A percentile compares a stretch with the other conserved stretches of the same genome.
Evolutionary conservation across 257 asterid genomes (phyloP).

Genomic region (Solanum verrucosum): DNA sequence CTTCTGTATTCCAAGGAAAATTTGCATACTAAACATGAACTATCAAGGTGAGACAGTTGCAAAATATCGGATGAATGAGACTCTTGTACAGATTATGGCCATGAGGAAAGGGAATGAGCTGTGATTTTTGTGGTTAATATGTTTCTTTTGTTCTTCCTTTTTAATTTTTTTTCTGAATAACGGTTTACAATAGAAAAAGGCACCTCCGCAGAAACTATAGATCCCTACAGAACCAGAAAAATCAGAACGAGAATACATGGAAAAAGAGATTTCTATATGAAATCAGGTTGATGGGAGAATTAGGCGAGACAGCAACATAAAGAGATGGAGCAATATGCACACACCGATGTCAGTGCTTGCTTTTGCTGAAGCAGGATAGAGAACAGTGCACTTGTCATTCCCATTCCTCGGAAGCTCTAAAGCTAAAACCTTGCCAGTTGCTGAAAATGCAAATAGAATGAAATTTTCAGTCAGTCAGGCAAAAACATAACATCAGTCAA

Average conservation of each 20-base stretch:
- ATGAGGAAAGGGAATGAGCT: neutral
- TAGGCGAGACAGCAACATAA: neutral
- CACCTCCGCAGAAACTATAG: neutral
- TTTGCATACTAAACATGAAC: neutral
- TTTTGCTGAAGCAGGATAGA: slow-evolving; percentile 98
- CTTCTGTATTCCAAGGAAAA: neutral
- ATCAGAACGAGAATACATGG: neutral
- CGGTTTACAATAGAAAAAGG: neutral
- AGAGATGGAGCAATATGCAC: slow-evolving; percentile 2
- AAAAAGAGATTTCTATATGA: neutral
- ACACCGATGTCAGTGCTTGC: slow-evolving; percentile 84
- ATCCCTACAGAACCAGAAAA: neutral
- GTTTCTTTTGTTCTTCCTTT: neutral
- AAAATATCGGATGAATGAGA: neutral
- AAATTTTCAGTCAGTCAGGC: neutral
- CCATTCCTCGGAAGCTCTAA: slow-evolving; percentile 72
- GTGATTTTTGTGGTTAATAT: neutral
- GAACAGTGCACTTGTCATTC: slow-evolving; percentile 47
- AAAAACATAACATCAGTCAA: neutral
- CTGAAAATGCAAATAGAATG: slow-evolving; percentile 32
- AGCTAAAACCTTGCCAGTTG: slow-evolving; percentile 85
- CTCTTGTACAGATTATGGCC: neutral
- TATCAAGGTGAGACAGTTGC: neutral
- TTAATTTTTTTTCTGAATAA: neutral
- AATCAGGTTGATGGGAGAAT: neutral